Conservation (phyloP, 2,329 filamentous ascomycete species). For the Scedosporium minutisporum region DNA sequence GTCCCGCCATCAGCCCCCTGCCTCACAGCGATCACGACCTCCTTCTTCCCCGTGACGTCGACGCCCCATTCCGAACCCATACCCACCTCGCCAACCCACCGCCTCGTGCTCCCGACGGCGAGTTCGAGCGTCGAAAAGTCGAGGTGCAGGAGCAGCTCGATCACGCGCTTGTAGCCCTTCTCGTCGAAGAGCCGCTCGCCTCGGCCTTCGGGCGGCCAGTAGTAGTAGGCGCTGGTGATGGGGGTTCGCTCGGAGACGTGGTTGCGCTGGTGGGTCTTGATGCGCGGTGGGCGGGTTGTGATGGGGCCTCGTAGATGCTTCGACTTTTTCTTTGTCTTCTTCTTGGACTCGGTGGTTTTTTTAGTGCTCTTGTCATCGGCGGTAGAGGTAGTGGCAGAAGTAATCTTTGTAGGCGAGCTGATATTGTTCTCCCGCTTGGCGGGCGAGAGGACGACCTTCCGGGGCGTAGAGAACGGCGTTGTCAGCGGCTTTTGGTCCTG, state of each 20-base stretch:
- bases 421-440: slow-evolving; percentile 5
- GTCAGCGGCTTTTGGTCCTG: neutral
- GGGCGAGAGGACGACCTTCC: slow-evolving; percentile 21
- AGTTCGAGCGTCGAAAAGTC: slow-evolving; percentile 61
- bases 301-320: slow-evolving; percentile 49
- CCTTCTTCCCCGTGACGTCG: slow-evolving; percentile 34
- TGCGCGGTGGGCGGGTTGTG: slow-evolving; percentile 50
- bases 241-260: slow-evolving; percentile 37
- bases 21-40: slow-evolving; percentile 9
- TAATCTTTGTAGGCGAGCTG: neutral
- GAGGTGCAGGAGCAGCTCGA: slow-evolving; percentile 61
- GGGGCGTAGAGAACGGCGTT: slow-evolving; percentile 18
- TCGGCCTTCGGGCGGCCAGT: slow-evolving; percentile 52
- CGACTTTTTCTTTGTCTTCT: slow-evolving; percentile 34
- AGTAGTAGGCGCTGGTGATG: slow-evolving; percentile 50
- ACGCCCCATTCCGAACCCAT: slow-evolving; percentile 43
- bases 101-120: slow-evolving; percentile 52
- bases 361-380: neutral
- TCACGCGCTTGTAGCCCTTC: slow-evolving; percentile 54
- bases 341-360: slow-evolving; percentile 23
- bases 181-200: slow-evolving; percentile 56
- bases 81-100: slow-evolving; percentile 62
- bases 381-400: neutral
- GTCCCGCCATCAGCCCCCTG: slow-evolving; percentile 9
- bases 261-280: slow-evolving; percentile 48